These are phyloP conservation scores for Metarhizium guizhouense DNA, from an alignment of 2,329 filamentous ascomycete species.

Conservation along the genomic window DNA sequence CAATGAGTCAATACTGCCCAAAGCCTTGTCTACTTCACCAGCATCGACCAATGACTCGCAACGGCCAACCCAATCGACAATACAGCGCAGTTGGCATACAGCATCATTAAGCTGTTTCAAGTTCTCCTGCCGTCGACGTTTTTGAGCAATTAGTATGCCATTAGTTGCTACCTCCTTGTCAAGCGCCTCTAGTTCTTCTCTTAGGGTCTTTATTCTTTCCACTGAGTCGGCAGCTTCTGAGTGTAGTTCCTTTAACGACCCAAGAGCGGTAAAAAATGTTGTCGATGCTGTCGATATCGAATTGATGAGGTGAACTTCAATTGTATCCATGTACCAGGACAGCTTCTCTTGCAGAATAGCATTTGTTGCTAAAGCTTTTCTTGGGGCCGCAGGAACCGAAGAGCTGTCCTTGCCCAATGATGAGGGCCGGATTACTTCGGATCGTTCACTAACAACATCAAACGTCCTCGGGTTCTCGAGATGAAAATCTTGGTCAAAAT, in stretches of 20 bases:
- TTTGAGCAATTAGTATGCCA: conserved; percentile 76
- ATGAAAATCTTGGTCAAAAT: conserved; percentile 92
- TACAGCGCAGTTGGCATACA: conserved; percentile 70
- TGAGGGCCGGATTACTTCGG: conserved; percentile 77
- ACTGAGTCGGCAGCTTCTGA: conserved; percentile 89
- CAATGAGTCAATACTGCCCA: conserved; percentile 67
- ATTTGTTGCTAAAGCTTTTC: conserved; percentile 89
- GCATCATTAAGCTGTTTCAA: conserved; percentile 73
- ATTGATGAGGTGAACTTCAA: conserved; percentile 92
- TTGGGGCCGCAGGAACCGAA: conserved; percentile 46
- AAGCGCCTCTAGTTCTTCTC: conserved; percentile 69
- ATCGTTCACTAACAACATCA: conserved; percentile 91
- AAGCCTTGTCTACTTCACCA: conserved; percentile 73
- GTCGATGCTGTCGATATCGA: conserved; percentile 94
- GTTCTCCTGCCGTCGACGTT: conserved; percentile 76
- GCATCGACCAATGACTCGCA: conserved; percentile 78
- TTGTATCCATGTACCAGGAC: conserved; percentile 99
- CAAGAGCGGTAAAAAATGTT: conserved; percentile 91
- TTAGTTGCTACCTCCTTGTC: conserved; percentile 82
- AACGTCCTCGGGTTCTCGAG: conserved; percentile 94
- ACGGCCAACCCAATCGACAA: conserved; percentile 63
- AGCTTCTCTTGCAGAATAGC: conserved; percentile 96
- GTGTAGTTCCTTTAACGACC: conserved; percentile 83
- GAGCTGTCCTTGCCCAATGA: conserved; percentile 48
- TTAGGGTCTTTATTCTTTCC: conserved; percentile 68